Base-by-base conservation (phyloP, 179 eudicot genomes). In the Silene coronaria region DNA sequence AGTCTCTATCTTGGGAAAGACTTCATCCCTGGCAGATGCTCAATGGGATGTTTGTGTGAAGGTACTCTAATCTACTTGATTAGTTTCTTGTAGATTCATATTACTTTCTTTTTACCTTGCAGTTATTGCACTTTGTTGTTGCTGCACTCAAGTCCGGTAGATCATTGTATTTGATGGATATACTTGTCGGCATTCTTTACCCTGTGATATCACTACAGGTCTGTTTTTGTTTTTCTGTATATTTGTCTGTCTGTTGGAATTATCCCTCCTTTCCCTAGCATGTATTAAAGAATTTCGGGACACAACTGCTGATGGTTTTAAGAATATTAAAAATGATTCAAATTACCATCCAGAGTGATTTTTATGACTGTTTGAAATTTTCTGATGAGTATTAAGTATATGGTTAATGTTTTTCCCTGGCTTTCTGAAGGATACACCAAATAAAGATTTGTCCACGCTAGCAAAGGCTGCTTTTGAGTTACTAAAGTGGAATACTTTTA, bases 401-500 rank as follows among this genome's bases (percentile, higher is more conserved):
- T 57, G 32, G 74, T 67, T 64, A 66, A 22, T 62, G 42, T 67
- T 68, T 21, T 71, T 68, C 4, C 16, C 34, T 80, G 74, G 26
- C 74, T 66, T 77, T 76, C 73, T 85, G 82, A 84, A 96, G 98
- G 99, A 96, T 84, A 90, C 94, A 45, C 88, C 99, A 77, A 87
- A 93, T 77, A 96, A 93, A 85, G 98, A 93, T 82, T 79, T 96
- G 80, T 91, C 99, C 72, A 93, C 87, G 28, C 80, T 96, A 83
- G 98, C 99, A 63, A 96, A 96, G 90, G 99, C 92, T 72, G 93
- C 98, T 78, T 96, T 96, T 83, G 96, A 91, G 71, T 85, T 96
- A 76, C 87, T 93, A 46, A 96, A 93, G 78, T 96, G 99, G 99
- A 86, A 86, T 81, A 86, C 90, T 59, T 83, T 86, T 59, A 76